Evolutionary conservation across 1,284 basidiomycete species (phyloP).

Genomic region (Moesziomyces sp.): DNA sequence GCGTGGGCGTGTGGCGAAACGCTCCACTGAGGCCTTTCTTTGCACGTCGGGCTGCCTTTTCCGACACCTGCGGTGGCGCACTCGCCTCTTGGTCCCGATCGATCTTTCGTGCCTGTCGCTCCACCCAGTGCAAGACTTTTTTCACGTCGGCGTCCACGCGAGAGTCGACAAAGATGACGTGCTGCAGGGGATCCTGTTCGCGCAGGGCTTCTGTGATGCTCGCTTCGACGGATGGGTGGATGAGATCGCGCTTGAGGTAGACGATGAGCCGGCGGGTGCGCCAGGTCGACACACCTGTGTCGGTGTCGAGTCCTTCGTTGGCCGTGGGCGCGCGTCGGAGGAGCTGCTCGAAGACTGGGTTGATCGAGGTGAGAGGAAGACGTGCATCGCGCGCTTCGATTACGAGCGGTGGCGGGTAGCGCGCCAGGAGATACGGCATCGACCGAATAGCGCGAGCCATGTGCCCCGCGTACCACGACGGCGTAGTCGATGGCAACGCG

Average conservation of each 20-base stretch:
- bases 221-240: conserved; percentile 82
- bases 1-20: conserved; percentile 61
- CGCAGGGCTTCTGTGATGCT: conserved; percentile 70
- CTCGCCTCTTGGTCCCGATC: conserved; percentile 8
- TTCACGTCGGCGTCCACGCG: conserved; percentile 70
- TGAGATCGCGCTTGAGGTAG: conserved; percentile 91
- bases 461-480: conserved; percentile 97
- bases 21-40: conserved; percentile 62
- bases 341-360: conserved; percentile 73
- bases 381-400: conserved; percentile 93
- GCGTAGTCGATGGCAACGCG: conserved; percentile 71
- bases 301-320: conserved; percentile 31
- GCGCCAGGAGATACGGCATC: conserved; percentile 72
- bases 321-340: conserved; percentile 59
- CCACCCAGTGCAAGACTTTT: conserved; percentile 69
- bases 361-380: conserved; percentile 91
- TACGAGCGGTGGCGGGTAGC: conserved; percentile 82
- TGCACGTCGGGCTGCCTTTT: conserved; percentile 31
- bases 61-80: conserved; percentile 6
- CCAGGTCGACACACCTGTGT: conserved; percentile 56
- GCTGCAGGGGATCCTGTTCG: conserved; percentile 68
- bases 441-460: conserved; percentile 73
- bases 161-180: conserved; percentile 72
- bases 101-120: conserved; percentile 34
- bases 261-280: conserved; percentile 78